Percentiles rank a stretch among this genome's conserved stretches.
phyloP scores from a whole-genome alignment of 1,284 basidiomycete species.

The Sutorius eximius region DNA sequence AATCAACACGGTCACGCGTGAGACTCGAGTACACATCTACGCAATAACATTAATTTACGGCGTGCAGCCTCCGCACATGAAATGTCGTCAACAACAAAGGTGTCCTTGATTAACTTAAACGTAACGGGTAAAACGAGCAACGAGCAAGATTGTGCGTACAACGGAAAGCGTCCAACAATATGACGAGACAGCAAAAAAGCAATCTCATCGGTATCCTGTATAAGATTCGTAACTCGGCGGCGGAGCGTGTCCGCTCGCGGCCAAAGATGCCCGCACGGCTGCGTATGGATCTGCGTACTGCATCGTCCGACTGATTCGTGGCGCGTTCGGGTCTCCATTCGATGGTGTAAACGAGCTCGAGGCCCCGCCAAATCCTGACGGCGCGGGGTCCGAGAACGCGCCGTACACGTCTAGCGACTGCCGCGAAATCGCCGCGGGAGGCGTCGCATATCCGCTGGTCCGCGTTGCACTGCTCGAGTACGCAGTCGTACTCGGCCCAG shows the following conservation, averaged over 20 bases:
- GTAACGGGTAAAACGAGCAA: conserved; percentile 7
- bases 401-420: conserved; percentile 84
- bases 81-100: conserved; percentile 4
- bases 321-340: conserved; percentile 41
- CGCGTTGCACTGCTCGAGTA: conserved; percentile 32
- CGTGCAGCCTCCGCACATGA: background rate
- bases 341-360: conserved; percentile 28
- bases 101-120: conserved; percentile 16
- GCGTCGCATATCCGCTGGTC: conserved; percentile 30
- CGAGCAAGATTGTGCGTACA: conserved; percentile 15
- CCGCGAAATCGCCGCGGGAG: conserved; percentile 42
- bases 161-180: conserved; percentile 6
- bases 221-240: conserved; percentile 56
- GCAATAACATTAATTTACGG: conserved; percentile 12
- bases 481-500: conserved; percentile 36
- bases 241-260: conserved; percentile 26
- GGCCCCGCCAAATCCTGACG: conserved; percentile 57
- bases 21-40: conserved; percentile 14
- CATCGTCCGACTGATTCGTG: conserved; percentile 81
- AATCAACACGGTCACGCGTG: background rate
- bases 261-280: conserved; percentile 60
- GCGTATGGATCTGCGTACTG: conserved; percentile 83
- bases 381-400: conserved; percentile 81
- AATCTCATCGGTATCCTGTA: conserved; percentile 28
- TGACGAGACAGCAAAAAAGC: background rate